A percentile compares a stretch with the other conserved stretches of the same genome.
Evolutionary conservation across 768 basidiomycete genomes (phyloP).

Genomic region (Chalciporus sphaerocephalus): DNA sequence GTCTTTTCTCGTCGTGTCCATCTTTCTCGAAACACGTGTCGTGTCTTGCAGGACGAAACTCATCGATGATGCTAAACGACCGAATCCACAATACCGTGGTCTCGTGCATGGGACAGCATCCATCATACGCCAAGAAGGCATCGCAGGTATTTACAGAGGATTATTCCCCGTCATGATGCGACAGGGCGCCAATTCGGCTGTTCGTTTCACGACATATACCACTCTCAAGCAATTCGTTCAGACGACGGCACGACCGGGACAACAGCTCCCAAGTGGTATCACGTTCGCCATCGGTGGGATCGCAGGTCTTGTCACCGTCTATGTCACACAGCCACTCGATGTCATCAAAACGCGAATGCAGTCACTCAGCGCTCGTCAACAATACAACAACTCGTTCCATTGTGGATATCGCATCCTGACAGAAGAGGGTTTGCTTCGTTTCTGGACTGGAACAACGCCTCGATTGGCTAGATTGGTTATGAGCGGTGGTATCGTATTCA

Average conservation of each 20-base stretch:
- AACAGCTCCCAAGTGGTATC: conserved; percentile 77
- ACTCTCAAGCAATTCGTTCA: conserved; percentile 93
- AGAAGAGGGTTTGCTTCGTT: conserved; percentile 86
- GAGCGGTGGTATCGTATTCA: conserved; percentile 91
- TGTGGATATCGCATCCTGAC: conserved; percentile 92
- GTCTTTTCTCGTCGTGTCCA: conserved; percentile 20
- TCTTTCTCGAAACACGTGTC: neutral
- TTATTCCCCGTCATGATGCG: conserved; percentile 96
- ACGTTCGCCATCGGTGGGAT: conserved; percentile 94
- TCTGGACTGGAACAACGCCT: conserved; percentile 97
- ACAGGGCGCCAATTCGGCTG: conserved; percentile 96
- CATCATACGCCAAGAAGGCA: conserved; percentile 83
- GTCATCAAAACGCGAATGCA: conserved; percentile 99
- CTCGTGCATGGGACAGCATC: conserved; percentile 76
- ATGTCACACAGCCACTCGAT: conserved; percentile 82
- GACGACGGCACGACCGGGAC: conserved; percentile 76
- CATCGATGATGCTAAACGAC: conserved; percentile 87
- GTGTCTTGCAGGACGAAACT: conserved; percentile 80
- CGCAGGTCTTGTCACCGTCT: conserved; percentile 93
- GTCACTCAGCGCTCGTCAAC: conserved; percentile 71
- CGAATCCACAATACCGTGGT: conserved; percentile 81
- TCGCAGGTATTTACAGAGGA: conserved; percentile 82
- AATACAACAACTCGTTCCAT: conserved; percentile 93
- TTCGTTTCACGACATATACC: conserved; percentile 92
- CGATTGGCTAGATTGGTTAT: conserved; percentile 78